Percentiles rank a stretch among this genome's conserved stretches.
Evolutionary conservation across 2,329 filamentous ascomycete genomes (phyloP).

Genomic region (Dactylella cylindrospora): DNA sequence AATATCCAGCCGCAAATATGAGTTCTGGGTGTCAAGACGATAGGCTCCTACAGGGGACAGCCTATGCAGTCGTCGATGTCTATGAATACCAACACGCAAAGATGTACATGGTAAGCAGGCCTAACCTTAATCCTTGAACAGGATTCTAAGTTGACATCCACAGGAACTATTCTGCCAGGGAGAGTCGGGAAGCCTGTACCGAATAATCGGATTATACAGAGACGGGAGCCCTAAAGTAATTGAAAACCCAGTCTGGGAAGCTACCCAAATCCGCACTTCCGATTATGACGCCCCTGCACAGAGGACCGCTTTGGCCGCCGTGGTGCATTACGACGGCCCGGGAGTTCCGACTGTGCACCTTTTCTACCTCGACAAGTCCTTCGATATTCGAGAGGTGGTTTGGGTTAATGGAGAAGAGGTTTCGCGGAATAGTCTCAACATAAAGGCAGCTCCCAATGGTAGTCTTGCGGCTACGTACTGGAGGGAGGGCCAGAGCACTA

Average conservation of each 20-base stretch:
- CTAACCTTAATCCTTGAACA: no score
- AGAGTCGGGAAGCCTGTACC: constrained; percentile 8
- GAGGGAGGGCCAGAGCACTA: constrained; percentile 1
- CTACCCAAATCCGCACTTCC: constrained; percentile 4
- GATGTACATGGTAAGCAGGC: constrained; percentile 24
- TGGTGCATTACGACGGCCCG: not conserved
- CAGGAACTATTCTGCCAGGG: constrained; percentile 23
- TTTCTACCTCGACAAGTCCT: constrained; percentile 16
- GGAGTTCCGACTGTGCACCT: constrained; percentile 2
- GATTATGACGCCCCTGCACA: constrained; percentile 2
- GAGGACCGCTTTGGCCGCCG: constrained; percentile 2
- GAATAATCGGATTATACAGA: constrained; percentile 5
- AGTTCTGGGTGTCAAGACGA: no score
- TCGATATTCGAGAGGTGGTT: constrained; percentile 15
- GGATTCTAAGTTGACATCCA: no score
- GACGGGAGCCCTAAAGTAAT: not conserved
- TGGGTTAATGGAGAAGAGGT: constrained; percentile 8
- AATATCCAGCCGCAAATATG: no score
- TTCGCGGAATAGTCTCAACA: not conserved
- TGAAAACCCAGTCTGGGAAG: not conserved
- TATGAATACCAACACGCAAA: constrained; percentile 20
- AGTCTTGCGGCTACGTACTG: constrained; percentile 10
- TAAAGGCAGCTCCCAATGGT: constrained; percentile 4
- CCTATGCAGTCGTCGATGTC: constrained; percentile 9
- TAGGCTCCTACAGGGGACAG: not conserved